Evolutionary conservation across 495 filamentous ascomycete species (phyloP).

Genomic region (Aspergillus baeticus): DNA sequence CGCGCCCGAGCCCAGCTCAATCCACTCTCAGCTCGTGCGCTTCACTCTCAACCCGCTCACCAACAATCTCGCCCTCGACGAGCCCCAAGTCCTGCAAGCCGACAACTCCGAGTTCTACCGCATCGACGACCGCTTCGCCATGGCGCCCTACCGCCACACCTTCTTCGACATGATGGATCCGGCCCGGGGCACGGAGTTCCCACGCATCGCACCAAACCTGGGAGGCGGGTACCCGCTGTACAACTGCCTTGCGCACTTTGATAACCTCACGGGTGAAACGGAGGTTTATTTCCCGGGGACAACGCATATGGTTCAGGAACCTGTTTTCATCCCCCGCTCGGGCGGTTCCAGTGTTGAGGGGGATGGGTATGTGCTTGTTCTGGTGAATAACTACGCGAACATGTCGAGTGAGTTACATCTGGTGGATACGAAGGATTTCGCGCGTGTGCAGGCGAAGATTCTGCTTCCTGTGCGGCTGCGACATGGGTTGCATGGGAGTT

Average conservation of each 20-base stretch:
- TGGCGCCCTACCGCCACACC: constrained; percentile 52
- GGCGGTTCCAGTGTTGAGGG: constrained; percentile 41
- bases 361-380: constrained; percentile 54
- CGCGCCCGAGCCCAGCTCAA: constrained; percentile 19
- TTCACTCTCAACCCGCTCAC: constrained; percentile 17
- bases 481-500: constrained; percentile 4
- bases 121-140: constrained; percentile 56
- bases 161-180: constrained; percentile 52
- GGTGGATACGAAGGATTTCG: constrained; percentile 46
- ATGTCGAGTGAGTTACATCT: constrained; percentile 51
- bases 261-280: constrained; percentile 26
- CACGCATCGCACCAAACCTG: constrained; percentile 6
- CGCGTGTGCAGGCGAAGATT: constrained; percentile 41
- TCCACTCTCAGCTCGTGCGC: constrained; percentile 28
- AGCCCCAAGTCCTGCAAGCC: constrained; percentile 36
- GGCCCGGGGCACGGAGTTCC: constrained; percentile 43
- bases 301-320: constrained; percentile 55
- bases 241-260: constrained; percentile 47
- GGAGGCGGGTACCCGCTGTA: constrained; percentile 33
- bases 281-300: constrained; percentile 45
- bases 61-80: constrained; percentile 18
- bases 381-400: constrained; percentile 53
- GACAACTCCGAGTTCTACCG: constrained; percentile 56
- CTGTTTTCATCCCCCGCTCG: constrained; percentile 55
- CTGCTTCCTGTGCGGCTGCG: constrained; percentile 4